Evolutionary conservation across 139 green algal species (phyloP).

Genomic region (Trebouxia sp.): DNA sequence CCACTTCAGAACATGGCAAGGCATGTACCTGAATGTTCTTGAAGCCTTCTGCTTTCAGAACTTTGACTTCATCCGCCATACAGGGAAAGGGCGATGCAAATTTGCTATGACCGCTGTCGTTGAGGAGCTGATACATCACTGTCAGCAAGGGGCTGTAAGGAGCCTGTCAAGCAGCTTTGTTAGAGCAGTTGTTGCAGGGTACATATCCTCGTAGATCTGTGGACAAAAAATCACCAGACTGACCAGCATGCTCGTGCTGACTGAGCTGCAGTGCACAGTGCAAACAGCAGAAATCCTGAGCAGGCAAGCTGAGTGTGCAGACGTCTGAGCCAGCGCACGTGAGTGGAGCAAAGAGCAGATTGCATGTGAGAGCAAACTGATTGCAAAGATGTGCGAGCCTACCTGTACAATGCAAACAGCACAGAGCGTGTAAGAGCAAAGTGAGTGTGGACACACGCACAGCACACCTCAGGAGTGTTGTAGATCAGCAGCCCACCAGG

Average conservation of each 20-base stretch:
- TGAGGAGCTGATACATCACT: neutral
- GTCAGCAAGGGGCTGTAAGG: neutral
- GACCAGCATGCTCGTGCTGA: too few species aligned
- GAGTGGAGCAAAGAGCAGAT: too few species aligned
- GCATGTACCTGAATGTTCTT: neutral
- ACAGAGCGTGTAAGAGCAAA: neutral
- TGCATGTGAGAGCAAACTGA: too few species aligned
- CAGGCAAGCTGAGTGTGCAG: too few species aligned
- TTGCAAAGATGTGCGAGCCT: neutral
- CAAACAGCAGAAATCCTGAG: too few species aligned
- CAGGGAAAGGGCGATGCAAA: neutral
- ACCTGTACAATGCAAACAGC: neutral
- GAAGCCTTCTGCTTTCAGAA: neutral
- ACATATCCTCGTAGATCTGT: too few species aligned
- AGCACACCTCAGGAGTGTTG: constrained; percentile 5
- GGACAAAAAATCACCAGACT: neutral
- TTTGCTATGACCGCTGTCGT: neutral
- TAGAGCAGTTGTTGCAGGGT: neutral
- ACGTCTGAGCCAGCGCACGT: too few species aligned
- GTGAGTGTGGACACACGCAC: neutral
- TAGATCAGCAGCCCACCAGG: neutral
- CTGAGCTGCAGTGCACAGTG: too few species aligned
- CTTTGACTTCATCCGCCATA: neutral
- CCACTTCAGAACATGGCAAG: neutral
- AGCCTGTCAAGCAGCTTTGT: neutral